Percentiles rank a stretch among this genome's conserved stretches.
phyloP scores from a whole-genome alignment of 202 grass and related monocot genomes.

The Zizania palustris region DNA sequence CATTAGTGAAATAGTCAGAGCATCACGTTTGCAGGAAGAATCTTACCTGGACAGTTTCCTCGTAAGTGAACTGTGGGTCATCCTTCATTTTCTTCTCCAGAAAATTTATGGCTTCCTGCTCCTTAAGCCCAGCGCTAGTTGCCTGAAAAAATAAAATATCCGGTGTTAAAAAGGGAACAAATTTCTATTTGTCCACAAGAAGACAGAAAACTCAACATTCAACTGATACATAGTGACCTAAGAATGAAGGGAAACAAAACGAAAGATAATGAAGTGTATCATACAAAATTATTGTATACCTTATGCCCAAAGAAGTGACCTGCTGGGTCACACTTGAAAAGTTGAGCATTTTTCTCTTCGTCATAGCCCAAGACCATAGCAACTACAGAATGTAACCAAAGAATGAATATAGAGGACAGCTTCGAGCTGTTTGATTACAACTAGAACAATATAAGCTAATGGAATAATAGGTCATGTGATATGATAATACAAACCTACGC shows the following conservation, averaged over 20 bases:
- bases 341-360: conserved; percentile 97
- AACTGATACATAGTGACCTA: background rate
- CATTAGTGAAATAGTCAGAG: too few relatives aligned
- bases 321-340: conserved; percentile 97
- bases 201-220: conserved; percentile 13
- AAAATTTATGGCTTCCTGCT: conserved; percentile 99
- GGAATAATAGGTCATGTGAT: background rate
- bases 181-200: background rate
- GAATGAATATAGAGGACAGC: conserved; percentile 10
- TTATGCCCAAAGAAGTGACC: conserved; percentile 98
- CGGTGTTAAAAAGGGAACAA: background rate
- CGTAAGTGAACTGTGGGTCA: conserved; percentile 78
- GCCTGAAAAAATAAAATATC: conserved; percentile 54
- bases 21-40: too few relatives aligned
- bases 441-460: conserved; percentile 5
- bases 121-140: conserved; percentile 94
- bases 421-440: background rate
- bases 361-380: conserved; percentile 93
- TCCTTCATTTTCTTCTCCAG: conserved; percentile 99
- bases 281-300: conserved; percentile 49
- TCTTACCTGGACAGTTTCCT: conserved; percentile 93
- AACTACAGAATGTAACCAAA: conserved; percentile 55
- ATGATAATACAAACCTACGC: conserved; percentile 73
- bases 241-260: background rate
- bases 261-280: too few relatives aligned